A percentile compares a stretch with the other conserved stretches of the same genome.
These are phyloP conservation scores for Didymella sp. DNA, from an alignment of 2,329 filamentous ascomycete species.

Conservation along the genomic window DNA sequence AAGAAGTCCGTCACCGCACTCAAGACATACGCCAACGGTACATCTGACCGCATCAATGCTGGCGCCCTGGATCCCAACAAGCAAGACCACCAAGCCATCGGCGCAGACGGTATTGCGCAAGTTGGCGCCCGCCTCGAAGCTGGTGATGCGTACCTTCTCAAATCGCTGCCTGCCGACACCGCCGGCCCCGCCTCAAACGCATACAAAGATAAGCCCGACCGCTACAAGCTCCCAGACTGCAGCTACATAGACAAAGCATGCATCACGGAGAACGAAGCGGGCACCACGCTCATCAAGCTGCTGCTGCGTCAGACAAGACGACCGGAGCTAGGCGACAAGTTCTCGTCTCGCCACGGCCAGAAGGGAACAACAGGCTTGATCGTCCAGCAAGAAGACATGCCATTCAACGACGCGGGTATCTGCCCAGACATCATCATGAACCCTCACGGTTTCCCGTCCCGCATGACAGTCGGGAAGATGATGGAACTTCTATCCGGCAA, in stretches of 20 bases:
- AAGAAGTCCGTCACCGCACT: slow-evolving; percentile 88
- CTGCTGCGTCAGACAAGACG: slow-evolving; percentile 94
- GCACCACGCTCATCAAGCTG: slow-evolving; percentile 88
- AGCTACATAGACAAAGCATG: slow-evolving; percentile 96
- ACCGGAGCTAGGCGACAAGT: slow-evolving; percentile 96
- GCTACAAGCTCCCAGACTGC: slow-evolving; percentile 83
- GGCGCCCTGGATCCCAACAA: slow-evolving; percentile 56
- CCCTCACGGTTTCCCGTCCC: slow-evolving; percentile 98
- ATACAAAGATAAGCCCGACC: slow-evolving; percentile 70
- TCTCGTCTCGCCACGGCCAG: slow-evolving; percentile 96
- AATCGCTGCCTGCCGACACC: slow-evolving; percentile 82
- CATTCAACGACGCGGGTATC: slow-evolving; percentile 88
- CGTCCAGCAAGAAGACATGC: slow-evolving; percentile 94
- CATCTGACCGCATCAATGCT: slow-evolving; percentile 62
- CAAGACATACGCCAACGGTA: slow-evolving; percentile 86
- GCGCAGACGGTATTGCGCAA: slow-evolving; percentile 85
- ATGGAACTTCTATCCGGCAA: slow-evolving; percentile 95
- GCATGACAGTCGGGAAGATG: slow-evolving; percentile 99
- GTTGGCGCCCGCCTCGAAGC: slow-evolving; percentile 80
- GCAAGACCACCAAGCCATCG: slow-evolving; percentile 70
- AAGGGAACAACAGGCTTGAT: slow-evolving; percentile 98
- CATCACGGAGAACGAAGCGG: slow-evolving; percentile 84
- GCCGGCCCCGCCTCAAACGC: slow-evolving; percentile 71
- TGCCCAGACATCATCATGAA: slow-evolving; percentile 99
- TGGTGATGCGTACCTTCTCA: slow-evolving; percentile 89